Base-by-base conservation (phyloP, 768 basidiomycete species). In the Mycena vulgaris region DNA sequence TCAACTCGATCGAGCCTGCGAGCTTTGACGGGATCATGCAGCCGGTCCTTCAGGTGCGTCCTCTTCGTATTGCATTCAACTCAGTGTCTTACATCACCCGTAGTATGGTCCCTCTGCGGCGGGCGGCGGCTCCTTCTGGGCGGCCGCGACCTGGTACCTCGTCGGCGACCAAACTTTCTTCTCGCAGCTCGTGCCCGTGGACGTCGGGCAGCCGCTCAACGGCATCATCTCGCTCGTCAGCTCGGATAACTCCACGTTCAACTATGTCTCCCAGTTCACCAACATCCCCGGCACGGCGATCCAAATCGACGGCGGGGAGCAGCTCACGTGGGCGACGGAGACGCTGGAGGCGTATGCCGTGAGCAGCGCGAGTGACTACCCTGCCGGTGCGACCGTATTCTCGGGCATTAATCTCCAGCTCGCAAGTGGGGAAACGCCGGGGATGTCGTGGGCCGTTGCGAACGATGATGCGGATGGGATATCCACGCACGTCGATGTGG, bases 61-160 rank as follows among this genome's bases (percentile, higher is more conserved):
- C 23, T 5, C 27, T 33, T 25, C 23, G 8, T 7, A 7, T 37
- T 40, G 19, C 23, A 5, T 19, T 25, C 9, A 8, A 13, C 28
- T 9, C 27, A 28, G 4, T 52, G 17, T 49, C 4, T 21, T 37
- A 1, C 19, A 51, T 23, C 21, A n/a, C 37, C 39, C 21, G 25
- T n/a, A 70, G 69, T 72, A 37, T n/a, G 71, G 71, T 4, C 27
- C 28, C 11, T 68, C 66, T 2, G 71, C 71, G 3, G 66, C 71
- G 6, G 71, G 71, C 14, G 71, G 71, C 10, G 71, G 70, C 16
- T 47, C 30, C 5, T 68, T 25, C 48, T 72, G 71, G 66, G 35
- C 62, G 0, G 62, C 65, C 1, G 66, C 66, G 21, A 49, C 45
- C 3, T 72, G 71, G 66, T 72, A 68, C 49, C 35, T 68, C 25